Conservation (phyloP, 2,329 filamentous ascomycete species). For the Xylariomycetidae sp. region DNA sequence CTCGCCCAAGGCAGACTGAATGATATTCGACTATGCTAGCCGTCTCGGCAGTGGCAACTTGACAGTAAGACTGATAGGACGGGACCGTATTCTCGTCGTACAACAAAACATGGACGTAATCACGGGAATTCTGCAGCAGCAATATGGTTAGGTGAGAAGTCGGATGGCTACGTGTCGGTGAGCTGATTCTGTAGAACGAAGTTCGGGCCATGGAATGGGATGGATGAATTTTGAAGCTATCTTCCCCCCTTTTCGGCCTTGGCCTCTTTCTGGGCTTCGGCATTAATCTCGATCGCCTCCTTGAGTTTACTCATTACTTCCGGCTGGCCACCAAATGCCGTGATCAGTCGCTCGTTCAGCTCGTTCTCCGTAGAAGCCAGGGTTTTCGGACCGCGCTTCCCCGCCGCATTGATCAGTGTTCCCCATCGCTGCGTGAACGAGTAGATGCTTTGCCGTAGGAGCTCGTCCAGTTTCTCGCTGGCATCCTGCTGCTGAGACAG, state of each 20-base stretch:
- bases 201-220: not conserved
- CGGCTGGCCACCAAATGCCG: conserved; percentile 54
- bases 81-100: no score
- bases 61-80: no score
- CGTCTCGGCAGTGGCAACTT: no score
- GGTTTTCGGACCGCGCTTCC: conserved; percentile 45
- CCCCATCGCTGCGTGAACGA: conserved; percentile 60
- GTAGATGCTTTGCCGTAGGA: conserved; percentile 58
- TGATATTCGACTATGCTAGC: no score
- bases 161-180: conserved; percentile 1
- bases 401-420: conserved; percentile 44
- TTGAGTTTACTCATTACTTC: conserved; percentile 57
- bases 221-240: conserved; percentile 8
- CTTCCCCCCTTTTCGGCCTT: conserved; percentile 21
- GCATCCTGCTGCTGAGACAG: conserved; percentile 44
- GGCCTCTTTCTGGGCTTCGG: conserved; percentile 46
- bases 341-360: conserved; percentile 51
- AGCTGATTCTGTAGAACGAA: conserved; percentile 2
- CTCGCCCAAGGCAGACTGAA: no score
- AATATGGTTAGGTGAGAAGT: no score
- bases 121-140: no score
- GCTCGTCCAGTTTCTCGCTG: conserved; percentile 59
- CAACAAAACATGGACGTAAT: not conserved
- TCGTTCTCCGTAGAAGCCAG: conserved; percentile 51
- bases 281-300: conserved; percentile 56